Base-by-base conservation (phyloP, 169 alveolate species). In the Cryptosporidium ryanae region DNA sequence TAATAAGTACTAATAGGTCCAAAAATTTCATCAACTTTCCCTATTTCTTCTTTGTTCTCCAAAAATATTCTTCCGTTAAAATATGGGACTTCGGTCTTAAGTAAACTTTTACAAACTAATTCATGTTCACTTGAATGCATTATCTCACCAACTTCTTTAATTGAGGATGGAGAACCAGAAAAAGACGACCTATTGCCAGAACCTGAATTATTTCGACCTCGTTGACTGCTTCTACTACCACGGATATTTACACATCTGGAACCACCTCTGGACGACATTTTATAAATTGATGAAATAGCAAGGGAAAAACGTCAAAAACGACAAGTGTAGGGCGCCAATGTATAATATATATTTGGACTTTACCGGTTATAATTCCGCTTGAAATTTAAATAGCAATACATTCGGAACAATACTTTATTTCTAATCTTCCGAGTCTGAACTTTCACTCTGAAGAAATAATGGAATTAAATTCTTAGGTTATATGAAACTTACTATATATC, bases 21-120 rank as follows among this genome's bases (percentile, higher is more conserved):
- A 59, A 97, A 92, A 25, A 97, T 96, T 82, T 97, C 99, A 81
- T 97, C 99, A 13, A 96, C 97, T 87, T 94, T 95, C 23, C 99
- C 99, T 70, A 97, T 94, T 89, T 97, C 98, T 66, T 95, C 96
- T 82, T 97, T 97, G 89, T 96, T 96, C 66, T 95, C 97, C 46
- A 97, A 93, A 91, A 96, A 97, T 63, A 97, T 94, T 2, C 97
- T 93, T n/a, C 98, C 98, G 81, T 95, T 96, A 91, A 95, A 97
- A 91, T 96, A 96, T 61, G 99, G 99, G 38, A 97, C 99, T 68
- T 92, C 91, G 34, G 92, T 94, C 82, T 92, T 94, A 82, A 93
- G 92, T 65, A 84, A 91, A 91, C 93, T 94, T 90, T 93, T 93
- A 64, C 94, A 93, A n/a, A 97, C 95, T 82, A 96, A 84, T 82